Evolutionary conservation across 2,329 filamentous ascomycete genomes (phyloP), one percentile per base, ranked within the genome.

Genomic region (Xylariaceae sp.): DNA sequence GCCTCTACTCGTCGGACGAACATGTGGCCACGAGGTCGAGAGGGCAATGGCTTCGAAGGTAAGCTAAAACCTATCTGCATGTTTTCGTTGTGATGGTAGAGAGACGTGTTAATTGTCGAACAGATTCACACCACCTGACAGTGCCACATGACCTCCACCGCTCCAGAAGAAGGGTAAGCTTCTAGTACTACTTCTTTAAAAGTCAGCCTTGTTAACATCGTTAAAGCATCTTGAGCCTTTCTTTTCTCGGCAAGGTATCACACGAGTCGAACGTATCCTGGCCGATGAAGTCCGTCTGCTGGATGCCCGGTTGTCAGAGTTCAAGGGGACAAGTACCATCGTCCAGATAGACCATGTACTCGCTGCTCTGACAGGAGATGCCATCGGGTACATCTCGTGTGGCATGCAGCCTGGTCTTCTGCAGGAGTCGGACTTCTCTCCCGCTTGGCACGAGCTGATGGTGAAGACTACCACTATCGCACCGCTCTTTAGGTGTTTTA

Each of bases 141-240:
- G 32, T 50, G 9, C 45, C 29, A 16, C 52, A 55, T 39, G 52
- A 55, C 10, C 40, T 55, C 23, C 52, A 55, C 24, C 52, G 35
- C 13, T n/a, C 24, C 2, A 44, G 40, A 36, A 55, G 52, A 45
- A 49, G 40, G 27, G 27, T 30, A 8, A n/a, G 27, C 27, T 30
- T 30, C 27, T 30, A 30, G 27, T 30, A 30, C 8, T 8, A 30
- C n/a, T 30, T 13, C n/a, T 30, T 30, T n/a, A n/a, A n/a, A n/a
- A n/a, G 8, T 13, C 8, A n/a, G 27, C 8, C 8, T 30, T 30
- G 27, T 13, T 30, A 30, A 30, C 27, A 30, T 8, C 27, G 13
- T 30, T 13, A 30, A 8, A 30, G 27, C 37, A 24, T 4, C 20
- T 55, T 20, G 45, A 55, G 20, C n/a, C 7, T 13, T 45, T 55